Evolutionary conservation across 345 rosid genomes (phyloP).

Genomic region (Nasturtium officinale): DNA sequence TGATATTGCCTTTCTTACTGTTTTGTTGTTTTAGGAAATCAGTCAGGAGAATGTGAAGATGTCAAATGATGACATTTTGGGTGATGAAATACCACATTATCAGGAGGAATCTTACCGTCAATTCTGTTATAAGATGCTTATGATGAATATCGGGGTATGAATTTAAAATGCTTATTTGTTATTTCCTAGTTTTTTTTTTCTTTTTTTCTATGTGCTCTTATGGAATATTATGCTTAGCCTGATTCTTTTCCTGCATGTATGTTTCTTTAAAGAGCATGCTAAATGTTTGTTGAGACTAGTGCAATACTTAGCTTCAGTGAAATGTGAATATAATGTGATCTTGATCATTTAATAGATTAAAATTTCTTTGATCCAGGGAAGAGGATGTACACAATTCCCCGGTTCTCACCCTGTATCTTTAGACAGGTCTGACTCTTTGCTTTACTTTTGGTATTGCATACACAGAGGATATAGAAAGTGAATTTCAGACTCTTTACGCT

Average conservation of each 20-base stretch:
- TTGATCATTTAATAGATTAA: neutral
- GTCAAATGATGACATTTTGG: constrained; percentile 96
- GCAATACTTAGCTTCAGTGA: neutral
- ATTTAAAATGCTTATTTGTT: neutral
- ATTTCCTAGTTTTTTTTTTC: too few relatives aligned
- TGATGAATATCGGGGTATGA: constrained; percentile 61
- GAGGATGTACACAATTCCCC: constrained; percentile 67
- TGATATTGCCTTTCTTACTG: constrained; percentile 5
- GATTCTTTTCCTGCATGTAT: too few relatives aligned
- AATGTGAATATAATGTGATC: neutral
- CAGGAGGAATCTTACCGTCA: constrained; percentile 63
- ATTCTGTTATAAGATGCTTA: constrained; percentile 77
- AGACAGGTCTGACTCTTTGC: constrained; percentile 55
- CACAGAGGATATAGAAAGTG: neutral
- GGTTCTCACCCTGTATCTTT: constrained; percentile 92
- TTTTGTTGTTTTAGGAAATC: constrained; percentile 55
- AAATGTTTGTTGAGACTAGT: neutral
- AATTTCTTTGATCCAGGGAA: constrained; percentile 52
- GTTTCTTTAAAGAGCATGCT: neutral
- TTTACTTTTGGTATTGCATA: constrained; percentile 26
- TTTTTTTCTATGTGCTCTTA: neutral
- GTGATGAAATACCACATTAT: constrained; percentile 86
- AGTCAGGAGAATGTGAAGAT: constrained; percentile 50
- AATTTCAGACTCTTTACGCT: neutral
- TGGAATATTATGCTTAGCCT: constrained; percentile 5